Evolutionary conservation across 805 yeast species (phyloP), one percentile per base, ranked within the genome.

Genomic region (Saccharomycopsis olivae): DNA sequence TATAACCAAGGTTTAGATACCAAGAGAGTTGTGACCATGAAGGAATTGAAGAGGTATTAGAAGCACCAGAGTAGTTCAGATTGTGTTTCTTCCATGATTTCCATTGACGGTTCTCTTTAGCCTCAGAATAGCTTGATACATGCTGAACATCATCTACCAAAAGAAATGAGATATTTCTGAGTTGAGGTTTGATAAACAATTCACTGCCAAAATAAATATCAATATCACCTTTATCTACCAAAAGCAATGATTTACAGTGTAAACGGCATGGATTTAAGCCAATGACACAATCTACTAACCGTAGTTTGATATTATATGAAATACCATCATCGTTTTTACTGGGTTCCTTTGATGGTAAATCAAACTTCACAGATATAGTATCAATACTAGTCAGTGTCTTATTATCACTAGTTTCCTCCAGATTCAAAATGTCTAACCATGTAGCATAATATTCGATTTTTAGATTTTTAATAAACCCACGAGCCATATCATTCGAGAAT

Each of bases 251-350:
- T 44, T 75, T 75, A n/a, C 80, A 66, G 0, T 51, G 49, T 14
- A 85, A 53, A 39, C 78, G 57, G 6, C 73, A 72, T 0, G 96
- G 94, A 20, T 64, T 68, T 19, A 85, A 52, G 0, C 82, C 82
- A 25, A 85, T 44, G 0, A 73, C 63, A 43, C 79, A 70, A 43
- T 81, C 81, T 10, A 67, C 53, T 18, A 74, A 52, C 1, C 41
- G 28, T 11, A 60, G 40, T 35, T 52, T 58, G 41, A 25, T n/a
- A 39, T 36, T 17, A 1, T 13, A 4, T 9, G 33, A 19, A 23
- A 6, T 2, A 21, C 13, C 19, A 24, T 21, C 25, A n/a, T n/a
- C n/a, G n/a, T n/a, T n/a, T 17, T 9, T n/a, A 21, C 32, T 18
- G 30, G 28, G 9, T 33, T n/a, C n/a, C 29, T 40, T 23, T 47